A percentile compares a stretch with the other conserved stretches of the same genome.
Evolutionary conservation across 805 yeast genomes (phyloP).

Genomic region (Pichia manshurica): DNA sequence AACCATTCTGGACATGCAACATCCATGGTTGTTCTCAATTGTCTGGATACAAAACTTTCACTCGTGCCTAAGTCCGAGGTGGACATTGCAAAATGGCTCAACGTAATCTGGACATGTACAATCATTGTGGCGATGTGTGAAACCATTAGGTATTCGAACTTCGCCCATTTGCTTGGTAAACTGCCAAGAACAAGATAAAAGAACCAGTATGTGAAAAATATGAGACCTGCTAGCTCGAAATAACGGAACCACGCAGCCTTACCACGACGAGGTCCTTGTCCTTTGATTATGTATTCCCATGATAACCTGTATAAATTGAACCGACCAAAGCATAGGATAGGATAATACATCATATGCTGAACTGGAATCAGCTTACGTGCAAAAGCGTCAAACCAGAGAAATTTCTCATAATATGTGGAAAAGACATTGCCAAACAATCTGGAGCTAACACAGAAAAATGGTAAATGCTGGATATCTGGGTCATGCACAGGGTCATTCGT

Average conservation of each 20-base stretch:
- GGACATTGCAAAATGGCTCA: slow-evolving; percentile 91
- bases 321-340: slow-evolving; percentile 74
- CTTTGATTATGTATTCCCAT: slow-evolving; percentile 69
- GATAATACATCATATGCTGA: slow-evolving; percentile 70
- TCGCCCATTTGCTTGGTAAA: slow-evolving; percentile 47
- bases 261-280: slow-evolving; percentile 75
- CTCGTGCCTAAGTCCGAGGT: slow-evolving; percentile 78
- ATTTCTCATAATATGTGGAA: slow-evolving; percentile 73
- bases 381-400: slow-evolving; percentile 59
- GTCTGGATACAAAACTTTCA: slow-evolving; percentile 75
- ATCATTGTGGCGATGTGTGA: slow-evolving; percentile 82
- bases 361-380: slow-evolving; percentile 55
- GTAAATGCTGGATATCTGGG: slow-evolving; percentile 90
- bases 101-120: slow-evolving; percentile 88
- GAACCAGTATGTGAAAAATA: slow-evolving; percentile 75
- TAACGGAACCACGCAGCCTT: slow-evolving; percentile 84
- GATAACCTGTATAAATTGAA: slow-evolving; percentile 79
- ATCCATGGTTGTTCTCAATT: slow-evolving; percentile 88
- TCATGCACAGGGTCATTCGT: slow-evolving; percentile 94
- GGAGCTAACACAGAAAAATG: slow-evolving; percentile 82
- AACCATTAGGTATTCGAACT: slow-evolving; percentile 58
- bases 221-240: slow-evolving; percentile 64
- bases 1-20: slow-evolving; percentile 92
- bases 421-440: slow-evolving; percentile 62
- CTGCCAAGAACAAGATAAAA: slow-evolving; percentile 56